Evolutionary conservation across 116 monocot genomes (phyloP).

Genomic region (Phalaenopsis hybrid): DNA sequence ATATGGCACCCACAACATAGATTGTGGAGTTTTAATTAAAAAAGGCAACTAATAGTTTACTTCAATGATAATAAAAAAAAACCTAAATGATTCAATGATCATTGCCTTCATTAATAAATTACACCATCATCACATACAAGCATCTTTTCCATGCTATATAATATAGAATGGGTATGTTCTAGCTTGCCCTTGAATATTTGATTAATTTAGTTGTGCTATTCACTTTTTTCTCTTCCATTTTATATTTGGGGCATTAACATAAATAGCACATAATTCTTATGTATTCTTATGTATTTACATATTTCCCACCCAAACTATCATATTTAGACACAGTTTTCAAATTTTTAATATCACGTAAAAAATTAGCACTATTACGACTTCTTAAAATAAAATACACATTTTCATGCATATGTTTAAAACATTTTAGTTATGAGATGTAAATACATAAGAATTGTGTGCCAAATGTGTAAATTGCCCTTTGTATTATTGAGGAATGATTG

Average conservation of each 20-base stretch:
- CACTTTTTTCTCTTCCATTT: not conserved
- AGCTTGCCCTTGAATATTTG: not conserved
- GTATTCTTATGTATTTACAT: no score
- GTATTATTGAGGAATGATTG: not conserved
- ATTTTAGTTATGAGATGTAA: no score
- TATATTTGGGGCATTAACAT: no score
- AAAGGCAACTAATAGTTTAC: not conserved
- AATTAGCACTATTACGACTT: no score
- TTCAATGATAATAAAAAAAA: not conserved
- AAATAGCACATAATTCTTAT: no score
- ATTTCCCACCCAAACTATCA: no score
- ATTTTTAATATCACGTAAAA: no score
- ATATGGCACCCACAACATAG: not conserved
- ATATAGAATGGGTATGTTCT: not conserved
- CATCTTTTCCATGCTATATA: not conserved
- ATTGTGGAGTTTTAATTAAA: not conserved
- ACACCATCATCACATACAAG: not conserved
- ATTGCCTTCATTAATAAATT: not conserved
- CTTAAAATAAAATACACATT: no score
- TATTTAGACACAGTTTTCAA: no score
- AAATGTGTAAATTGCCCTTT: not conserved
- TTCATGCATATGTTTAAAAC: no score
- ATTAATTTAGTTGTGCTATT: not conserved
- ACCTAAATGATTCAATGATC: not conserved
- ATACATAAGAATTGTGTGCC: no score